These are phyloP conservation scores for Aspergillus biplanus DNA, from an alignment of 495 filamentous ascomycete species.

Conservation along the genomic window DNA sequence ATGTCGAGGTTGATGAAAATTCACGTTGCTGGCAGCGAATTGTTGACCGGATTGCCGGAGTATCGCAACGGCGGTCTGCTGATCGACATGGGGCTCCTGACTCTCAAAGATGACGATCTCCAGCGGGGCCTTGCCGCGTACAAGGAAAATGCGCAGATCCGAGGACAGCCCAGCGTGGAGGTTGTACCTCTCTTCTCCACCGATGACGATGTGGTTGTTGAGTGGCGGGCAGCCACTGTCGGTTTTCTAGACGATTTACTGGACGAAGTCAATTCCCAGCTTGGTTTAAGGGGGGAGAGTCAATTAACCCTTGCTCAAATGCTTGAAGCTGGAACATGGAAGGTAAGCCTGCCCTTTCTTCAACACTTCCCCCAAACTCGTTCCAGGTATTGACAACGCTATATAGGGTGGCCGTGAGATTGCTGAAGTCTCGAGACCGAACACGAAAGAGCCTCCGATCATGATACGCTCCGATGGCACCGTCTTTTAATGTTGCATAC, in stretches of 20 bases:
- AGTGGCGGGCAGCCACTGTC: conserved; percentile 70
- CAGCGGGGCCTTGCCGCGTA: conserved; percentile 71
- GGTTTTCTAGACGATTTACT: conserved; percentile 67
- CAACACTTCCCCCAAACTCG: conserved; percentile 1
- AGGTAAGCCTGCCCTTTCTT: conserved; percentile 57
- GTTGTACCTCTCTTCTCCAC: conserved; percentile 66
- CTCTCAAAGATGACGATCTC: conserved; percentile 59
- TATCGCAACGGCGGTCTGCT: conserved; percentile 72
- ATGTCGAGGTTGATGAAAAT: conserved; percentile 67
- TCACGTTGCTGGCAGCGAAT: conserved; percentile 64
- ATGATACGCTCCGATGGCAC: conserved; percentile 96
- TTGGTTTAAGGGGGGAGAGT: conserved; percentile 57
- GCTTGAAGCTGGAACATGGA: conserved; percentile 76
- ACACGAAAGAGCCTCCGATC: conserved; percentile 96
- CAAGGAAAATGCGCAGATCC: conserved; percentile 69
- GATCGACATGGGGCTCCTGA: conserved; percentile 67
- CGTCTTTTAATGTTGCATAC: conserved; percentile 69
- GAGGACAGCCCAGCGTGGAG: conserved; percentile 72
- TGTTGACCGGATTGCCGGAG: conserved; percentile 68
- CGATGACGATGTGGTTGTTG: conserved; percentile 71
- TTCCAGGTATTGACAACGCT: conserved; percentile 33
- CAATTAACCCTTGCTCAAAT: conserved; percentile 66
- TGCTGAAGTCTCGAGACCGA: conserved; percentile 91
- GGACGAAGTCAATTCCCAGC: conserved; percentile 62
- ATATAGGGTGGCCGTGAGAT: conserved; percentile 89